Evolutionary conservation across 2,329 filamentous ascomycete species (phyloP).

Genomic region (Diaporthe citrichinensis): DNA sequence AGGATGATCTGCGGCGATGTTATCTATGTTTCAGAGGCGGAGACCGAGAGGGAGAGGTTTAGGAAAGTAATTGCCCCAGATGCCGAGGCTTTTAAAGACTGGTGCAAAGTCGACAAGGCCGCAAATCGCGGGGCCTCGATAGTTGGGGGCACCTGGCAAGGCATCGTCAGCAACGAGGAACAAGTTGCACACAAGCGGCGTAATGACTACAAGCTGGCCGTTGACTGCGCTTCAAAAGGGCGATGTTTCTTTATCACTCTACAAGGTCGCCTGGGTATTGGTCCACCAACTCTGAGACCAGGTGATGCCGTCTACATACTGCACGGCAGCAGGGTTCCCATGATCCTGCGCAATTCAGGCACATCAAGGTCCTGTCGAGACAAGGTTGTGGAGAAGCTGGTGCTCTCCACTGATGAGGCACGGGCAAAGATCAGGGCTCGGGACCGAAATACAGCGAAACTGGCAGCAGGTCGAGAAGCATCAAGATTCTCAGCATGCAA

Average conservation of each 20-base stretch:
- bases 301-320: constrained; percentile 15
- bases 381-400: constrained; percentile 1
- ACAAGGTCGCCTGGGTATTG: not conserved
- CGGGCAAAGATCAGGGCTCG: not conserved
- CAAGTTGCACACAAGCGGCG: not conserved
- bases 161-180: not conserved
- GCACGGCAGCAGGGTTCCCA: not conserved
- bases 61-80: not conserved
- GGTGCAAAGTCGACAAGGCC: not conserved
- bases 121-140: constrained; percentile 8
- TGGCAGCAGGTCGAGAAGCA: not conserved
- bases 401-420: not conserved
- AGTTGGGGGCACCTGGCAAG: constrained; percentile 11
- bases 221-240: not conserved
- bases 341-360: not conserved
- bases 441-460: not conserved
- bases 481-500: not conserved
- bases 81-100: not conserved
- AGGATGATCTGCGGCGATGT: constrained; percentile 8
- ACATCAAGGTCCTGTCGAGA: not conserved
- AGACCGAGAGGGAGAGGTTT: not conserved
- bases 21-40: not conserved
- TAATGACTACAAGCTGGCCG: constrained; percentile 16
- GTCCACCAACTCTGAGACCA: not conserved
- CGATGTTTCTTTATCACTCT: constrained; percentile 14